Evolutionary conservation across 1,284 basidiomycete species (phyloP), one percentile per base, ranked within the genome.

Genomic region (Cutaneotrichosporon cutaneum): DNA sequence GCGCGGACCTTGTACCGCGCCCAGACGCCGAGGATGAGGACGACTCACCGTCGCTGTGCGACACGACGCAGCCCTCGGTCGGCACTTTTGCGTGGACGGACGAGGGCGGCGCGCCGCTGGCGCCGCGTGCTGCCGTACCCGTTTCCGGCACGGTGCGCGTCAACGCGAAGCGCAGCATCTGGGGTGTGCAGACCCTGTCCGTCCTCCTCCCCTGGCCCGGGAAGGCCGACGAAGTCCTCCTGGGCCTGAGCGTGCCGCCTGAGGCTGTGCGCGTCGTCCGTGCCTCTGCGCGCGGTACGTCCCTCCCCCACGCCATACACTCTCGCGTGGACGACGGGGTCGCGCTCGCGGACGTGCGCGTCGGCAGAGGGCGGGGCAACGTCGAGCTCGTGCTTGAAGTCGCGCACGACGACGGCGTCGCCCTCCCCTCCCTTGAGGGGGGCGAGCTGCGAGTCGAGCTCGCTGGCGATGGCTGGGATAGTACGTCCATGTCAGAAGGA

Each of bases 321-420:
- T 32, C 39, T 2, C 1, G 22, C 4, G 58, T 48, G 3, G 52
- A 54, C 24, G 35, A 39, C 33, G 52, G 35, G 14, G 33, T 13
- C 22, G 30, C 24, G 7, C 47, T 58, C 10, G 50, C 50, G 3
- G 60, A 67, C 24, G 56, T 60, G 21, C 62, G 59, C 14, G 35
- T 66, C 11, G 50, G 39, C 3, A 64, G 62, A 18, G 63, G 60
- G 6, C 60, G 66, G 4, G 67, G 63, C 6, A n/a, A 44, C 1
- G 61, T 66, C 13, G 70, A 73, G 30, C 56, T 73, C 9, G 68
- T 66, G 2, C 35, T 71, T 27, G 72, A 74, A 42, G 62, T 67
- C 13, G 61, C 57, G 11, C 48, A 45, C 22, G 62, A 60, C 10
- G 59, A 59, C 6, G 52, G 39, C 30, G 68, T 74, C 14, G 67